Base-by-base conservation (phyloP, 768 basidiomycete species). In the Artomyces pyxidatus region DNA sequence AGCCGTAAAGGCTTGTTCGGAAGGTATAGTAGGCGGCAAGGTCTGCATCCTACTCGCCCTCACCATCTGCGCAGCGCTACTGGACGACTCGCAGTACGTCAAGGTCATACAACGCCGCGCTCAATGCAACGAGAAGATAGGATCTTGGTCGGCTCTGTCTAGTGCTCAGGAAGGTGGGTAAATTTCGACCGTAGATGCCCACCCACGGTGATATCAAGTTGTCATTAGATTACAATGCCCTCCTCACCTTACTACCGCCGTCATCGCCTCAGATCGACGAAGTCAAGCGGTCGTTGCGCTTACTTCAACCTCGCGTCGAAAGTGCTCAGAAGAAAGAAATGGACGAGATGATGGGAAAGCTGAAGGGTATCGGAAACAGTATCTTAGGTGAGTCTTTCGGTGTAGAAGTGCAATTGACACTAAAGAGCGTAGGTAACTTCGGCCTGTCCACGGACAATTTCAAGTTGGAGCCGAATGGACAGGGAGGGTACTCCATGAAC, bases 371-470 rank as follows among this genome's bases (percentile, higher is more conserved):
- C 7, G 95, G 95, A 2, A 92, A 99, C 62, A 88, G 75, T 48
- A 71, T 99, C 40, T 72, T 99, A 17, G 94, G 95, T 83, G 59
- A 48, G 75, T 56, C 12, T 8, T 14, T 32, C 23, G n/a, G 45
- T 21, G 32, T 10, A 10, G 38, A 30, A 23, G n/a, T 25, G n/a
- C 22, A 22, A 22, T 23, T n/a, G n/a, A n/a, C n/a, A n/a, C n/a
- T n/a, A n/a, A n/a, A n/a, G n/a, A n/a, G n/a, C n/a, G n/a, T 56
- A 94, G 90, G 91, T 3, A 88, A 87, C 52, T 98, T 98, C 61
- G 95, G 96, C 16, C 65, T 98, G 54, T 92, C 86, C 12, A 97
- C 94, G 0, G 84, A 98, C 62, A 98, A 95, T 68, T 98, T 98
- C 76, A 87, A 98, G 68, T 90, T 99, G 59, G 83, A 83, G 51